Conservation (phyloP, 371 early-diverging fungal species). For the Rhizopus microsporus region DNA sequence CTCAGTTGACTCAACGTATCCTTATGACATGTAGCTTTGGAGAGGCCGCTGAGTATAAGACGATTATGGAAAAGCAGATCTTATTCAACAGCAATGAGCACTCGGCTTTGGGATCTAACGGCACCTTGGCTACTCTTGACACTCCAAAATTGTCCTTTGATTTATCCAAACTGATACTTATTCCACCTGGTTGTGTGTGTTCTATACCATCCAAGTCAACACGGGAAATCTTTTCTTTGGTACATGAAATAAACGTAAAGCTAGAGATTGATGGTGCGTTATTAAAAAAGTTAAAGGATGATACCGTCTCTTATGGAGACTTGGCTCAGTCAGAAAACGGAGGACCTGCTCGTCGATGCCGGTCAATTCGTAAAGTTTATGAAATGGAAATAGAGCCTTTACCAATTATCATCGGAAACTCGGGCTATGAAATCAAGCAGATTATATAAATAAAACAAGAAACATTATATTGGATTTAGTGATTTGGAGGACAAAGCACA, state of each 20-base stretch:
- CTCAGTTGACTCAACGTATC: conserved; percentile 4
- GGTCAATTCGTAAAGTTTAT: conserved; percentile 1
- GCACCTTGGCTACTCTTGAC: not conserved
- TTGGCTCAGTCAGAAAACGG: too few species aligned
- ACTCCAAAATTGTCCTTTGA: conserved; percentile 11
- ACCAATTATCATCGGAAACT: conserved; percentile 7
- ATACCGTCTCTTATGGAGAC: not conserved
- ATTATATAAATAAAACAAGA: too few species aligned
- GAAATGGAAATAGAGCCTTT: conserved; percentile 9
- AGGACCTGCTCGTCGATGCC: too few species aligned
- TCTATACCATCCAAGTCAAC: conserved; percentile 8
- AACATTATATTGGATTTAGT: too few species aligned
- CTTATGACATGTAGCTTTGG: conserved; percentile 18
- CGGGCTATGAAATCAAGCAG: not conserved
- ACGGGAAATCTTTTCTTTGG: conserved; percentile 8
- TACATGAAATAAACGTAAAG: conserved; percentile 1
- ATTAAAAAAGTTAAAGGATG: not conserved
- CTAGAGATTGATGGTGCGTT: conserved; percentile 8
- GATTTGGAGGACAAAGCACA: too few species aligned
- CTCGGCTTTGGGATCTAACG: not conserved
- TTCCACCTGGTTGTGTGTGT: conserved; percentile 5
- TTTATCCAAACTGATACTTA: conserved; percentile 1
- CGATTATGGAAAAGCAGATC: not conserved
- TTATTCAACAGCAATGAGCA: conserved; percentile 9
- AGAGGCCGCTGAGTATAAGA: conserved; percentile 8